Evolutionary conservation across 108 stramenopile species (phyloP).

Genomic region (Pseudonitzschia pungens): DNA sequence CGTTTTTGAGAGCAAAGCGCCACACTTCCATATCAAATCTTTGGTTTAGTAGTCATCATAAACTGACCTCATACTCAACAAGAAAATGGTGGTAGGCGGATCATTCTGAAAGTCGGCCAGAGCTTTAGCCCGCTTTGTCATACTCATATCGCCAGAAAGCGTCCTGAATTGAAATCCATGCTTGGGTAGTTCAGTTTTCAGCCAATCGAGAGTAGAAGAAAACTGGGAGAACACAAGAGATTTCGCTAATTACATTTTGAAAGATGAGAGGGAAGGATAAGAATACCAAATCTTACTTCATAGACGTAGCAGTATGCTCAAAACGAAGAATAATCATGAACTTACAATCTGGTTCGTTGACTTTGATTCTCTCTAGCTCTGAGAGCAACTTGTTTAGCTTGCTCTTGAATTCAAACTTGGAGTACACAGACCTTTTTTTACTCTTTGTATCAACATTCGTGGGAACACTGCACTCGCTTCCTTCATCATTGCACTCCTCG

Average conservation of each 20-base stretch:
- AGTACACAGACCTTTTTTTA: too few species aligned
- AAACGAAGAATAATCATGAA: too few species aligned
- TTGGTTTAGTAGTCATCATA: too few species aligned
- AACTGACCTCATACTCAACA: conserved; percentile 49
- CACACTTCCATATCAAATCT: too few species aligned
- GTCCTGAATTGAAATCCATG: conserved; percentile 47
- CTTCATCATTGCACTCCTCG: too few species aligned
- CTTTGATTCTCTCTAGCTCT: conserved; percentile 39
- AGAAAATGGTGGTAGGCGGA: conserved; percentile 51
- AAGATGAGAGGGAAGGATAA: too few species aligned
- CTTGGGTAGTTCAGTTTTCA: conserved; percentile 46
- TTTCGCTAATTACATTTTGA: conserved; percentile 27
- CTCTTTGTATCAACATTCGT: too few species aligned
- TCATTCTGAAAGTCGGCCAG: conserved; percentile 49
- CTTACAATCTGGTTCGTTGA: conserved; percentile 43
- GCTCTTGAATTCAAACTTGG: conserved; percentile 27
- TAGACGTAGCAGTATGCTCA: too few species aligned
- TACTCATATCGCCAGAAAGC: conserved; percentile 44
- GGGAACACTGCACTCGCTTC: too few species aligned
- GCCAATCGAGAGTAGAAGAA: conserved; percentile 29
- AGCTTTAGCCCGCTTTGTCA: conserved; percentile 42
- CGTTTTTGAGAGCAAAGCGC: too few species aligned
- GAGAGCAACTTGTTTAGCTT: conserved; percentile 34
- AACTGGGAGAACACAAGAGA: conserved; percentile 57
- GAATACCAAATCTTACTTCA: too few species aligned